These are phyloP conservation scores for Verticillium isaacii DNA, from an alignment of 2,329 filamentous ascomycete genomes.

Conservation along the genomic window DNA sequence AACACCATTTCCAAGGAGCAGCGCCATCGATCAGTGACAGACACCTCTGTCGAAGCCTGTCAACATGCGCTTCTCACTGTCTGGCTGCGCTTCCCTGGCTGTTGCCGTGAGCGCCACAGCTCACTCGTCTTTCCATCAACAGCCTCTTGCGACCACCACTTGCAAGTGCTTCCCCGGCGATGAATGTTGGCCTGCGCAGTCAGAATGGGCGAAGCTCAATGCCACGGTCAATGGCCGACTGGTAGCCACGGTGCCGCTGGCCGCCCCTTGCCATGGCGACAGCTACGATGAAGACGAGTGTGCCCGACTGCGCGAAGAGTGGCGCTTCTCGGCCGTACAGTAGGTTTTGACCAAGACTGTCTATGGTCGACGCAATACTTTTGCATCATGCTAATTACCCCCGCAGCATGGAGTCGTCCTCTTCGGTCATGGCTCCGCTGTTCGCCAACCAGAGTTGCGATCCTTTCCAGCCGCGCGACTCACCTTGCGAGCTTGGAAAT, in stretches of 20 bases:
- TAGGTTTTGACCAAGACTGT: neutral
- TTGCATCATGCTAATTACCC: neutral
- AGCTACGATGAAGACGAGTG: neutral
- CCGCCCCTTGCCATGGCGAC: conserved; percentile 26
- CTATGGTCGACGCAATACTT: neutral
- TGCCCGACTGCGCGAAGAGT: conserved; percentile 20
- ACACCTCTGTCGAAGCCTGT: neutral
- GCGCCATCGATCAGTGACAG: too few species aligned
- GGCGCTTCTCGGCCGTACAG: conserved; percentile 8
- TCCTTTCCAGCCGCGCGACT: conserved; percentile 29
- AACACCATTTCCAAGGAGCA: too few species aligned
- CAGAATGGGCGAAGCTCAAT: conserved; percentile 26
- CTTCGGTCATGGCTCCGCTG: conserved; percentile 22
- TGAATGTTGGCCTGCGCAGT: conserved; percentile 22
- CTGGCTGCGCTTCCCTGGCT: neutral
- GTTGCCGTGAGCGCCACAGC: neutral
- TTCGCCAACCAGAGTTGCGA: conserved; percentile 36
- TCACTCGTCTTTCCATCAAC: neutral
- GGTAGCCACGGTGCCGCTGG: conserved; percentile 20
- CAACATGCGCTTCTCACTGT: neutral
- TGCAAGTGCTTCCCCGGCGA: conserved; percentile 27
- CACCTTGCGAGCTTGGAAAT: conserved; percentile 38
- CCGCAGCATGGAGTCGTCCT: conserved; percentile 17
- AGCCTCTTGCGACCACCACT: conserved; percentile 11
- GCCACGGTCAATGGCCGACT: conserved; percentile 29